Conservation (phyloP, 228 moss, liverwort and hornwort species). For the Sphagnum magellanicum region DNA sequence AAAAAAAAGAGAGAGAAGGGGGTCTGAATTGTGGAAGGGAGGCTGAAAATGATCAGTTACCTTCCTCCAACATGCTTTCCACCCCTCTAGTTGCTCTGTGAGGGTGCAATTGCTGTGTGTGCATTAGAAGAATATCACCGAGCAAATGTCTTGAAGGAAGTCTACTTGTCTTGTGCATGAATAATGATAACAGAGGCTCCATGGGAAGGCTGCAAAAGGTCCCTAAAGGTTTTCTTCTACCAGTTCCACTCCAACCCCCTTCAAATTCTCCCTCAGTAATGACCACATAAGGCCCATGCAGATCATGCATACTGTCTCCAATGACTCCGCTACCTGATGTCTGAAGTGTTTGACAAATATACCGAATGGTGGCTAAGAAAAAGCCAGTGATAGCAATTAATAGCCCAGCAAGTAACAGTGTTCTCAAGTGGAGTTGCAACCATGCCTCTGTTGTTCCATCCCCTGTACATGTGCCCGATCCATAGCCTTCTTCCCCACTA, state of each 20-base stretch:
- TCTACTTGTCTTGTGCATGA: slow-evolving; percentile 8
- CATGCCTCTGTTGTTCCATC: slow-evolving; percentile 45
- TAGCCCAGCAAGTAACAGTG: slow-evolving; percentile 30
- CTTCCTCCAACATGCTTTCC: too few species aligned
- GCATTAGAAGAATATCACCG: slow-evolving; percentile 17
- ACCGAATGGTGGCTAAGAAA: slow-evolving; percentile 33
- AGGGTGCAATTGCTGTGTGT: neutral
- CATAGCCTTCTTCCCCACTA: slow-evolving; percentile 61
- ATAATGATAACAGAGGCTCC: slow-evolving; percentile 6
- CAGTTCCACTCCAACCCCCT: neutral
- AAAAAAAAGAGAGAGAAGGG: too few species aligned
- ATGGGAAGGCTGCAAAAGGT: neutral
- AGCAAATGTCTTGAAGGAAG: slow-evolving; percentile 16
- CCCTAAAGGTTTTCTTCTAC: neutral
- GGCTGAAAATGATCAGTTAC: too few species aligned
- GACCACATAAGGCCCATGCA: slow-evolving; percentile 19
- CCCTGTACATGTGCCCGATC: slow-evolving; percentile 65
- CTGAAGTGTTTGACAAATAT: slow-evolving; percentile 15
- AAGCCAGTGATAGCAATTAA: slow-evolving; percentile 34
- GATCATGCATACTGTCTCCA: slow-evolving; percentile 4
- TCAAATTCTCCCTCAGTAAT: slow-evolving; percentile 4
- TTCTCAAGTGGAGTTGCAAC: slow-evolving; percentile 58
- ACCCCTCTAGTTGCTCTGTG: too few species aligned
- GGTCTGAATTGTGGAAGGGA: too few species aligned
- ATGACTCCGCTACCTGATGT: slow-evolving; percentile 4